phyloP scores from a whole-genome alignment of 129 eudicot genomes.

The Smallanthus sonchifolius region DNA sequence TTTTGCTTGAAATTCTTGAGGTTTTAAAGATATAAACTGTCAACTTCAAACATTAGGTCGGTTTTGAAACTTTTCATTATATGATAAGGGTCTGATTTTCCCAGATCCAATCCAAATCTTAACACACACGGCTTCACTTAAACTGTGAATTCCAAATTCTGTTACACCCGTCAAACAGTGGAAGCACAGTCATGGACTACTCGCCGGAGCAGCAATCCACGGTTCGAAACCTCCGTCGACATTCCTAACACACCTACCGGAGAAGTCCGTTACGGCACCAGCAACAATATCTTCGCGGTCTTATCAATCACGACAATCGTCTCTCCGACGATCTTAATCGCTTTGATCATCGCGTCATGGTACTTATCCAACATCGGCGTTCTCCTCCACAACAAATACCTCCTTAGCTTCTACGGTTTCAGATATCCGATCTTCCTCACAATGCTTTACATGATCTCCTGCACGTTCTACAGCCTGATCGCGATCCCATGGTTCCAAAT shows the following conservation, averaged over 20 bases:
- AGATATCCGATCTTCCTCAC: conserved; percentile 80
- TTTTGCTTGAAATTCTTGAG: no score
- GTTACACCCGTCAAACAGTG: conserved; percentile 42
- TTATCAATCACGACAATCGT: conserved; percentile 26
- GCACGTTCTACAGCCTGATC: conserved; percentile 46
- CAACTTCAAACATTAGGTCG: background rate
- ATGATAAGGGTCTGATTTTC: conserved; percentile 5
- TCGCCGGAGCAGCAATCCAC: conserved; percentile 82
- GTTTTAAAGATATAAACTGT: background rate
- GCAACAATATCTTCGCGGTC: conserved; percentile 17
- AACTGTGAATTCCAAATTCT: background rate
- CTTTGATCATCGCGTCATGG: conserved; percentile 64
- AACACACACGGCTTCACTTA: conserved; percentile 6
- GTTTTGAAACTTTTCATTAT: background rate
- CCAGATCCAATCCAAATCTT: conserved; percentile 32
- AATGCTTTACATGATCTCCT: conserved; percentile 77
- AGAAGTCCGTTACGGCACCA: conserved; percentile 47
- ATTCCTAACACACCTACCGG: conserved; percentile 71
- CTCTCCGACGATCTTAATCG: conserved; percentile 45
- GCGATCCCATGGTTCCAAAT: conserved; percentile 53
- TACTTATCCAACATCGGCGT: conserved; percentile 84
- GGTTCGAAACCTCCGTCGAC: conserved; percentile 48
- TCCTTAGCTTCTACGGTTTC: conserved; percentile 63
- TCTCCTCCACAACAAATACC: conserved; percentile 63
- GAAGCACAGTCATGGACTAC: conserved; percentile 79